phyloP scores from a whole-genome alignment of 139 green algal species.

The Tetraselmis chui region DNA sequence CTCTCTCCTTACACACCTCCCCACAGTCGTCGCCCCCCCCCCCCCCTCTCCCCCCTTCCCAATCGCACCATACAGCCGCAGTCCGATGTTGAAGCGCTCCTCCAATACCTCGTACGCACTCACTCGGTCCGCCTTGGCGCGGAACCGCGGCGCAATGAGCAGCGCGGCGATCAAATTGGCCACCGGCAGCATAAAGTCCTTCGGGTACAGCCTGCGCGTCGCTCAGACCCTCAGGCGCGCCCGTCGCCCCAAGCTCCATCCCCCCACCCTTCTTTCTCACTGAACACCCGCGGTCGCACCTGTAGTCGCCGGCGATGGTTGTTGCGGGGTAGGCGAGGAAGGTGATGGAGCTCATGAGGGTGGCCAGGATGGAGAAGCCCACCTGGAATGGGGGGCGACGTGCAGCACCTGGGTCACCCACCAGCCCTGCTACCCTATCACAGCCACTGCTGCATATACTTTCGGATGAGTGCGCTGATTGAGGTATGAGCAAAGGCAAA shows the following conservation, averaged over 20 bases:
- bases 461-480: no score
- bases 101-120: neutral
- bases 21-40: no score
- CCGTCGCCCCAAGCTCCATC: no score
- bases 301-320: constrained; percentile 9
- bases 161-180: neutral
- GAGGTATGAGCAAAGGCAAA: no score
- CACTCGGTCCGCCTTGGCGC: neutral
- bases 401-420: no score
- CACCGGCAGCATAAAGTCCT: neutral
- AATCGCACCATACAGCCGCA: neutral
- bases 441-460: no score
- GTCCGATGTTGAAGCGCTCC: neutral
- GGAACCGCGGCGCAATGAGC: neutral
- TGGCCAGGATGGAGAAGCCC: constrained; percentile 18
- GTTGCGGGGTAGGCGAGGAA: constrained; percentile 19
- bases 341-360: constrained; percentile 16
- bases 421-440: no score
- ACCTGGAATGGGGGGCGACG: neutral
- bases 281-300: constrained; percentile 2
- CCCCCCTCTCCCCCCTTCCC: no score
- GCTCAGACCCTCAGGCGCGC: no score
- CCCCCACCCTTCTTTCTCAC: no score
- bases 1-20: no score
- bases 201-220: neutral